Conservation (phyloP, 352 stramenopile genomes). For the Phytophthora pseudosyringae region DNA sequence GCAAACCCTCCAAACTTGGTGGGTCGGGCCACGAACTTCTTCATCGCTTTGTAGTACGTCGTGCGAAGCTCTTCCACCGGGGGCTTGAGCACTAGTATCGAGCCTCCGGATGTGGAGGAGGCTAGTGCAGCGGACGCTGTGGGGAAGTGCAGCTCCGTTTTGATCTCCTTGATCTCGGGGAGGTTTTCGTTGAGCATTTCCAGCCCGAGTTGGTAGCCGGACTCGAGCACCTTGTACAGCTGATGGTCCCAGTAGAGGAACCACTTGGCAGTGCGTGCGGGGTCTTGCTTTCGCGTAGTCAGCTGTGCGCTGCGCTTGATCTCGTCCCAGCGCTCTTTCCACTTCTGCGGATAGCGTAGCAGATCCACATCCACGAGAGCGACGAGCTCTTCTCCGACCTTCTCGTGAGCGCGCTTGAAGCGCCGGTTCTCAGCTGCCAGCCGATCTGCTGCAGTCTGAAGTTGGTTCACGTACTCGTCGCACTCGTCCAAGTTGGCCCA, state of each 20-base stretch:
- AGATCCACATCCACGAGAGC: conserved; percentile 92
- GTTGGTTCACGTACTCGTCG: conserved; percentile 91
- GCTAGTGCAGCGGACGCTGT: conserved; percentile 13
- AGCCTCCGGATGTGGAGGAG: conserved; percentile 13
- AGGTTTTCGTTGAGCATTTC: conserved; percentile 95
- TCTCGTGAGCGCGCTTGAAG: conserved; percentile 90
- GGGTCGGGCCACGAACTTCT: conserved; percentile 94
- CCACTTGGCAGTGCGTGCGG: conserved; percentile 89
- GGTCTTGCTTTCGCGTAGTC: conserved; percentile 83
- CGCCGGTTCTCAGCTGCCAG: conserved; percentile 91
- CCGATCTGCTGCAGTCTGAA: conserved; percentile 90
- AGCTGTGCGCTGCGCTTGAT: conserved; percentile 78
- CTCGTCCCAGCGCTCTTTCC: conserved; percentile 89
- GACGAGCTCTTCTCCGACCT: conserved; percentile 79
- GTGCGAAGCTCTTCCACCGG: conserved; percentile 92
- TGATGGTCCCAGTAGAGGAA: conserved; percentile 95
- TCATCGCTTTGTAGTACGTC: conserved; percentile 96
- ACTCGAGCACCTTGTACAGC: conserved; percentile 95
- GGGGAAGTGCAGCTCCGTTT: conserved; percentile 78
- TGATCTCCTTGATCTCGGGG: conserved; percentile 89
- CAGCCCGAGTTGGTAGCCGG: conserved; percentile 93
- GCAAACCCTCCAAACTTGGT: conserved; percentile 90
- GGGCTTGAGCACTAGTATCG: conserved; percentile 87
- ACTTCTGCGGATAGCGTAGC: conserved; percentile 81
- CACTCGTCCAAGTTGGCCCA: conserved; percentile 93